phyloP scores from a whole-genome alignment of 2,329 filamentous ascomycete genomes.

The Aspergillus sp. region DNA sequence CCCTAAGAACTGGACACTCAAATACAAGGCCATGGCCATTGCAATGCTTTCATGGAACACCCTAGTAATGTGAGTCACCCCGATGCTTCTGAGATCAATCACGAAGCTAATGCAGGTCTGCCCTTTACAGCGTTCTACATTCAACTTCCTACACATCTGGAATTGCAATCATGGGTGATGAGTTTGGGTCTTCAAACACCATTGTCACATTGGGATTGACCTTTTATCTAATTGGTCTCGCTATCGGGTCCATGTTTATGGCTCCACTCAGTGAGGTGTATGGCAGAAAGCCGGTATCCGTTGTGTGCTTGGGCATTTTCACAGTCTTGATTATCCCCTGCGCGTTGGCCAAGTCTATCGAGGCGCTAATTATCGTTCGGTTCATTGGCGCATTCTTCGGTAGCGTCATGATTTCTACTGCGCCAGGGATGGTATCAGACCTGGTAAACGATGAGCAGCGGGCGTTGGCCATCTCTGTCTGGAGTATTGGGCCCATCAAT shows the following conservation, averaged over 20 bases:
- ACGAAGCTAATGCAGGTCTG: background rate
- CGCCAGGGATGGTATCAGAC: constrained; percentile 81
- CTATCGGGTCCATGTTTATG: constrained; percentile 70
- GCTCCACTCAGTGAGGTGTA: constrained; percentile 66
- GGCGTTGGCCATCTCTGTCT: constrained; percentile 81
- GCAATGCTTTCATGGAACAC: constrained; percentile 63
- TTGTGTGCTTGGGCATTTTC: constrained; percentile 67
- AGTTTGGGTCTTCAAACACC: constrained; percentile 64
- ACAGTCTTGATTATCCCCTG: constrained; percentile 72
- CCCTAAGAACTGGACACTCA: constrained; percentile 70
- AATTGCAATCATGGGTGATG: constrained; percentile 68
- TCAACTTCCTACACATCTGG: constrained; percentile 79
- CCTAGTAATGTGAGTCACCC: constrained; percentile 52
- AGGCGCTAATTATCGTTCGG: constrained; percentile 70
- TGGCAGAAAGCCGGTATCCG: constrained; percentile 63
- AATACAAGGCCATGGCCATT: constrained; percentile 61
- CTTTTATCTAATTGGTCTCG: constrained; percentile 76
- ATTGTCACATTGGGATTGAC: constrained; percentile 77
- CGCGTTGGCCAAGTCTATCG: constrained; percentile 69
- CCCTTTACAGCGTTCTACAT: constrained; percentile 62
- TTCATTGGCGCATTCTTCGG: constrained; percentile 77
- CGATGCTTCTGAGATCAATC: background rate
- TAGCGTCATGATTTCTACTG: constrained; percentile 80
- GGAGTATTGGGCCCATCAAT: constrained; percentile 83
- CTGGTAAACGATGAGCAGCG: constrained; percentile 80